Base-by-base conservation (phyloP, 139 green algal genomes). In the Tetratostichococcus sp. region DNA sequence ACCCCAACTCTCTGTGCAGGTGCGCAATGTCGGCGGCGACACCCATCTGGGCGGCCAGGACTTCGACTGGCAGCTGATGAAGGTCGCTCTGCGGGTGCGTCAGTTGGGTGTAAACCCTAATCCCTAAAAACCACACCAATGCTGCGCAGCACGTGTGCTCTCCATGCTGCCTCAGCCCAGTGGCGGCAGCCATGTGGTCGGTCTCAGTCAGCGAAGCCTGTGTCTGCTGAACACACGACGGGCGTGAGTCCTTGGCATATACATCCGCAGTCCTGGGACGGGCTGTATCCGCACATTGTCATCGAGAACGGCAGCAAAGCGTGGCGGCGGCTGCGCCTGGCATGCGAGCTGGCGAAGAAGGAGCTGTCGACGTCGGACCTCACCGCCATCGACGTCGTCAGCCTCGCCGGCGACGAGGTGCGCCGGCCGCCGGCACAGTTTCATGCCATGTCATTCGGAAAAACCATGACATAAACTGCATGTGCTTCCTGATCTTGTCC, bases 11-110 rank as follows among this genome's bases (percentile, higher is more conserved):
- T 11, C 11, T 21, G 8, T 50, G 11, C 50, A 62, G 50, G 50
- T 62, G 50, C 50, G 50, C 14, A 62, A 26, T 26, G 50, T 62
- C 21, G 68, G 67, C 14, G 75, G 75, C n/a, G 75, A 79, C 32
- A 70, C 67, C 57, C 75, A 75, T 43, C 75, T 79, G 4, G 75
- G 75, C 26, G 75, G 75, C 26, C 67, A 79, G 32, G 75, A 79
- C 69, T 79, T 79, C 22, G 72, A 77, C 19, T 62, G 50, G 50
- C 14, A 23, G 26, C 19, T 62, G 17, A 62, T 62, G 50, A 62
- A 62, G 50, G 2, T 62, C 19, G 50, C 50, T 26, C 19, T 62
- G 50, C 50, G 50, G 50, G 50, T 62, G 50, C 39, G 39, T 14
- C 39, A 50, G n/a, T n/a, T n/a, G 39, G 39, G 39, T 50, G 8